Base-by-base conservation (phyloP, 352 stramenopile species). In the Pythium pyrilobum region DNA sequence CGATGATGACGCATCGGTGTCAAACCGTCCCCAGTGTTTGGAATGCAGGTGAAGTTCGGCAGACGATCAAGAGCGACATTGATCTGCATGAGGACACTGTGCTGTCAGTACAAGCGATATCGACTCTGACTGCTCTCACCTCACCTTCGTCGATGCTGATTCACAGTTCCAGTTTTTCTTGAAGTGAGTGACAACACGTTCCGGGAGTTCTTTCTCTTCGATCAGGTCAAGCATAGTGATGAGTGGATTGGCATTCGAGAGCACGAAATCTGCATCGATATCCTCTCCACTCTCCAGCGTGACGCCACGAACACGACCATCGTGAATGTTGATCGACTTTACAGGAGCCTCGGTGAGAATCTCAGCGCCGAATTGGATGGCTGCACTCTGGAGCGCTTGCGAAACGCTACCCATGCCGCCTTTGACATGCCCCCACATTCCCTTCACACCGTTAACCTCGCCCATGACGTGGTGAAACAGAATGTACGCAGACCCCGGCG, bases 391-490 rank as follows among this genome's bases (percentile, higher is more conserved):
- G 9, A 97, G 66, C 1, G 83, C 76, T 25, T 92, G 59, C 2
- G 74, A 89, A 34, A 97, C 78, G 0, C 64, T 60, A 9, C 88
- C 88, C 88, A 97, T 97, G 6, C 88, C 88, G 7, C 88, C 89
- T 59, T 91, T 84, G 23, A 97, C 85, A 44, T 97, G 89, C 0
- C 85, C 83, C 89, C 89, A 97, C 42, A 84, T 82, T 15, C 87
- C 87, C 41, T 94, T 93, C 10, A 90, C 57, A 18, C 86, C 87
- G 36, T 92, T 89, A 16, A 92, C 81, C 69, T 96, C 88, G 18
- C 88, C 88, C 88, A 97, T 96, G 20, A 96, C 89, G 50, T 96
- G 88, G 40, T 97, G 88, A 23, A 97, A 87, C 18, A 97, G 59
- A 39, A 97, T 94, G 55, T 97, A 97, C 0, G 82, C 88, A 3